Conservation (phyloP, 208 protist genomes). For the Acanthamoeba lugdunensis region DNA sequence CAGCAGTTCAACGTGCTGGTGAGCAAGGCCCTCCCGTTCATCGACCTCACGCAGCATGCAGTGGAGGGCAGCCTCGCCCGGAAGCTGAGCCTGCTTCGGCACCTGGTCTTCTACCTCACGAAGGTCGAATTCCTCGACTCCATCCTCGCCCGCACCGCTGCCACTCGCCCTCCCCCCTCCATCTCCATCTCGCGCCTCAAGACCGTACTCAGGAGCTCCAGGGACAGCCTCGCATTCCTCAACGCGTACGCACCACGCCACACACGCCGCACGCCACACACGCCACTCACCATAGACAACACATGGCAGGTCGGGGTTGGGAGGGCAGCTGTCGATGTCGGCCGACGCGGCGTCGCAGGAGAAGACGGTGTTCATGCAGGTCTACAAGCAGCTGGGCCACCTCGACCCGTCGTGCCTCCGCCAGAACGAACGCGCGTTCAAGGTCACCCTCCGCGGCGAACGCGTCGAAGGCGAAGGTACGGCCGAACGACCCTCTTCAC, state of each 20-base stretch:
- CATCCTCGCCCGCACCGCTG: constrained; percentile 4
- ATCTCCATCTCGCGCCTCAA: constrained; percentile 38
- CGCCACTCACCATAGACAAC: too few relatives aligned
- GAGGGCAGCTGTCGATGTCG: not conserved
- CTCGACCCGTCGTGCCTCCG: constrained; percentile 19
- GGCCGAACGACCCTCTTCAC: not conserved
- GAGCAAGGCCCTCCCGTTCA: constrained; percentile 21
- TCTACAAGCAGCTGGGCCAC: constrained; percentile 13
- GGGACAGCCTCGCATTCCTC: not conserved
- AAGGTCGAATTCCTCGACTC: constrained; percentile 36
- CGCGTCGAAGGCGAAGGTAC: constrained; percentile 42
- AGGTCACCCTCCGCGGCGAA: constrained; percentile 18
- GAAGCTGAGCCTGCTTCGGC: not conserved
- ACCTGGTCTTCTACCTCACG: constrained; percentile 36
- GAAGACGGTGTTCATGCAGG: constrained; percentile 50
- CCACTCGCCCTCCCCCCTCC: not conserved
- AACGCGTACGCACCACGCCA: not conserved
- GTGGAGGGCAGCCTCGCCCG: constrained; percentile 16
- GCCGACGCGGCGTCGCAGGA: not conserved
- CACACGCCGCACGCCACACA: too few relatives aligned
- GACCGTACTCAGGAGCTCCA: not conserved
- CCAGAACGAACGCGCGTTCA: constrained; percentile 33
- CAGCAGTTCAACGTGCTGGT: constrained; percentile 32
- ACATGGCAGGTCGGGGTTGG: not conserved
- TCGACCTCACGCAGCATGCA: not conserved